Evolutionary conservation across 805 yeast genomes (phyloP), one percentile per base, ranked within the genome.

Genomic region (Cephaloascus albidus): DNA sequence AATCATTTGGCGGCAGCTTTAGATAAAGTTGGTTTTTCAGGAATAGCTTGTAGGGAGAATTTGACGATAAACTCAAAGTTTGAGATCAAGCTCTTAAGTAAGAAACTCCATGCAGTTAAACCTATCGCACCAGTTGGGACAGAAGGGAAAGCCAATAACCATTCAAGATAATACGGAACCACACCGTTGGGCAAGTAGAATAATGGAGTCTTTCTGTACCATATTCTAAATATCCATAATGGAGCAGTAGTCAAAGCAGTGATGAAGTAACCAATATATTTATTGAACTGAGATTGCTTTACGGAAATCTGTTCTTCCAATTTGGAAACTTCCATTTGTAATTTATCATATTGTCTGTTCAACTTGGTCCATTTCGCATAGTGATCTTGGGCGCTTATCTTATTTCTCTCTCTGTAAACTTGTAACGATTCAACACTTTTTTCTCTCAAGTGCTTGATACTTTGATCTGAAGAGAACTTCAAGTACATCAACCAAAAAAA

Each of bases 301-400:
- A 53, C 34, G 4, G 63, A 51, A 12, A 81, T 51, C 10, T 57
- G 50, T 33, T 58, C 54, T 38, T 67, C 70, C 36, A 74, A 47
- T 6, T 48, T 41, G 15, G 67, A 71, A 34, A 82, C 61, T 43
- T 83, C 77, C 14, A 58, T 65, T 35, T 69, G 66, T 37, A 85
- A 52, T 43, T 72, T 70, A 46, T 81, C 88, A 42, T 71, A 62
- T 48, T 70, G 73, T 37, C 98, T 73, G 52, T 87, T 89, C 45
- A 89, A 68, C 56, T 87, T 87, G 1, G 97, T 94, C 97, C 97
- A 93, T 52, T 76, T 81, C 20, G 97, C 96, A 57, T 90, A 93
- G 51, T 93, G 80, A 55, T 93, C 97, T 58, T 90, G 96, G 2
- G 97, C 90, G 40, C 86, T 76, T 8, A 88, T 74, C 2, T 68